Conservation (phyloP, 768 basidiomycete species). For the Tubosaeta sp. region DNA sequence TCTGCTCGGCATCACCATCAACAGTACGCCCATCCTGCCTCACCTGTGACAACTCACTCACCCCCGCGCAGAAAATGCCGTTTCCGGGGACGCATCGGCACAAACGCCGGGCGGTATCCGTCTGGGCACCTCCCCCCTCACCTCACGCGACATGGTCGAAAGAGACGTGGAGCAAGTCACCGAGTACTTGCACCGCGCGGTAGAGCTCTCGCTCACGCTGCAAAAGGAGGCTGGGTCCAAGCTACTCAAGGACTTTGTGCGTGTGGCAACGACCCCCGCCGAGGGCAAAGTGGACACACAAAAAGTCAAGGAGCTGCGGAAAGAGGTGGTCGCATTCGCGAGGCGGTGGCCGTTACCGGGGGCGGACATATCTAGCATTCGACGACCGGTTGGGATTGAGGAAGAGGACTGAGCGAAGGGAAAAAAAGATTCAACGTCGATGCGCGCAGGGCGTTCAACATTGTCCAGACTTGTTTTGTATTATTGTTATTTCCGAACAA, state of each 20-base stretch:
- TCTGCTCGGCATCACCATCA: slow-evolving; percentile 93
- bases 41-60: not conserved
- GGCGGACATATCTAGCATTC: slow-evolving; percentile 47
- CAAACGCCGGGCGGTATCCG: slow-evolving; percentile 97
- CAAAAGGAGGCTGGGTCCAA: slow-evolving; percentile 96
- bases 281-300: slow-evolving; percentile 69
- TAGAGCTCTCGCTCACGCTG: slow-evolving; percentile 82
- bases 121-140: slow-evolving; percentile 90
- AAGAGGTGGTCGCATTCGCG: slow-evolving; percentile 82
- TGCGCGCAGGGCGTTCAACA: slow-evolving; percentile 33
- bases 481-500: not conserved
- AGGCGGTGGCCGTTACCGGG: slow-evolving; percentile 91
- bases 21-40: slow-evolving; percentile 53
- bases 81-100: slow-evolving; percentile 93
- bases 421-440: slow-evolving; percentile 54
- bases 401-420: slow-evolving; percentile 39
- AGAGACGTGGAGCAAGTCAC: slow-evolving; percentile 84
- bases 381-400: slow-evolving; percentile 60
- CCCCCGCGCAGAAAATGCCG: slow-evolving; percentile 73
- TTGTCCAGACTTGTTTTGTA: slow-evolving; percentile 13
- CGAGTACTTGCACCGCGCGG: slow-evolving; percentile 87
- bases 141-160: slow-evolving; percentile 91
- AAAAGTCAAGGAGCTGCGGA: slow-evolving; percentile 66
- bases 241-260: slow-evolving; percentile 93
- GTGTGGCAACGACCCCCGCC: slow-evolving; percentile 63